Base-by-base conservation (phyloP, 768 basidiomycete genomes). In the Hydnomerulius pinastri region DNA sequence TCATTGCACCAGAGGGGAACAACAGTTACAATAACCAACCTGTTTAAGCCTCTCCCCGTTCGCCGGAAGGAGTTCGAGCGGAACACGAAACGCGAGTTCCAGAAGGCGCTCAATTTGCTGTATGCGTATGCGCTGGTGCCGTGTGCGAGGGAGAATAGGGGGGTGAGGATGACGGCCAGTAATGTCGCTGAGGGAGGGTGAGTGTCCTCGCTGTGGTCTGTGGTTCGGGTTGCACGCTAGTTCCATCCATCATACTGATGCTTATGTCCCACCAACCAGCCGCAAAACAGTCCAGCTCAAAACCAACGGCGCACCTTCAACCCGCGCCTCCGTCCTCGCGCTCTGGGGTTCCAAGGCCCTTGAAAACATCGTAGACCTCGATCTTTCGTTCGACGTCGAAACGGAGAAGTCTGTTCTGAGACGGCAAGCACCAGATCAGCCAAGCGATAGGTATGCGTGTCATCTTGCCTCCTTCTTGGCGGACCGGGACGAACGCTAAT, bases 41-140 rank as follows among this genome's bases (percentile, higher is more conserved):
- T 96, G 1, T 98, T 98, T 69, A 72, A 75, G 6, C 80, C 89
- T 1, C 76, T 98, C 0, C 92, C 97, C 1, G 97, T 99, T 6
- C 81, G 96, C 4, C 77, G 92, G 6, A 95, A 95, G 66, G 97
- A 98, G 59, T 79, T 98, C 27, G 86, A 92, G 62, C 75, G 91
- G 46, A 94, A 96, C 57, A 75, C 78, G 1, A 98, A 96, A 65
- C 82, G 93, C 35, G 96, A 98, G 59, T 95, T 89, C 60, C 82
- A 73, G 4, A 97, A 97, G 61, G 88, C 90, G 2, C 64, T 98
- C n/a, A 73, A 79, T 6, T 72, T 97, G 13, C 69, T 98, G 35
- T 83, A 86, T 39, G 92, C 90, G 0, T 99, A 98, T 68, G 95
- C 94, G 0, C 74, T 99, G 4, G 86, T 91, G 0, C 92, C 91